A percentile compares a stretch with the other conserved stretches of the same genome.
phyloP scores from a whole-genome alignment of 164 flowering plant genomes.

The Euptelea pleiosperma region DNA sequence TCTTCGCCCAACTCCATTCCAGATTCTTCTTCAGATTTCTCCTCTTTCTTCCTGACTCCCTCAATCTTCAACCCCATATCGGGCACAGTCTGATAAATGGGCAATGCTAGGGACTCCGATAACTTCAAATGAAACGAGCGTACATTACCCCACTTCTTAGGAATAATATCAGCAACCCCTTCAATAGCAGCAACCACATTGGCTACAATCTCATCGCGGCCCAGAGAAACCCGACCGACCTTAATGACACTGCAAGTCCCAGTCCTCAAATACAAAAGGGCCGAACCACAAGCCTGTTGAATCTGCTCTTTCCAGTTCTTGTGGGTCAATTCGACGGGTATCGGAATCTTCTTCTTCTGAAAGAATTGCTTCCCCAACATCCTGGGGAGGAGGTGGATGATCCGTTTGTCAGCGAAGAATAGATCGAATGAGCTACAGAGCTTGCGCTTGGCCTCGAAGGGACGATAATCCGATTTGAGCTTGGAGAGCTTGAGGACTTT shows the following conservation, averaged over 20 bases:
- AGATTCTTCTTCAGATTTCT: not conserved
- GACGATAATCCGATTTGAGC: constrained; percentile 58
- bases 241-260: constrained; percentile 74
- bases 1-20: constrained; percentile 8
- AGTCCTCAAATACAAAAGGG: constrained; percentile 56
- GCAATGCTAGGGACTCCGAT: constrained; percentile 67
- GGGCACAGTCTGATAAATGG: constrained; percentile 69
- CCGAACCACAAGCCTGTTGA: constrained; percentile 41
- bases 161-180: constrained; percentile 57
- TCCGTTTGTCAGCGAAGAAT: constrained; percentile 60
- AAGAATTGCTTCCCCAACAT: constrained; percentile 76
- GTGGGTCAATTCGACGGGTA: constrained; percentile 59
- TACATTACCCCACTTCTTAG: constrained; percentile 62
- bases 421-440: constrained; percentile 54
- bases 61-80: constrained; percentile 64
- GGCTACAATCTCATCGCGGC: constrained; percentile 46
- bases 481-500: constrained; percentile 72
- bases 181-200: constrained; percentile 60
- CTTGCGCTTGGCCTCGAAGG: constrained; percentile 76
- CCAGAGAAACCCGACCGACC: constrained; percentile 54
- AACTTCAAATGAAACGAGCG: constrained; percentile 74
- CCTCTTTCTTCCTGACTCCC: constrained; percentile 29
- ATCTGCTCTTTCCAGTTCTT: constrained; percentile 81
- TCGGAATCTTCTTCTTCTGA: constrained; percentile 81
- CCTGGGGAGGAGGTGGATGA: constrained; percentile 56